Conservation (phyloP, 352 stramenopile species). For the Phytopythium oedochilum region DNA sequence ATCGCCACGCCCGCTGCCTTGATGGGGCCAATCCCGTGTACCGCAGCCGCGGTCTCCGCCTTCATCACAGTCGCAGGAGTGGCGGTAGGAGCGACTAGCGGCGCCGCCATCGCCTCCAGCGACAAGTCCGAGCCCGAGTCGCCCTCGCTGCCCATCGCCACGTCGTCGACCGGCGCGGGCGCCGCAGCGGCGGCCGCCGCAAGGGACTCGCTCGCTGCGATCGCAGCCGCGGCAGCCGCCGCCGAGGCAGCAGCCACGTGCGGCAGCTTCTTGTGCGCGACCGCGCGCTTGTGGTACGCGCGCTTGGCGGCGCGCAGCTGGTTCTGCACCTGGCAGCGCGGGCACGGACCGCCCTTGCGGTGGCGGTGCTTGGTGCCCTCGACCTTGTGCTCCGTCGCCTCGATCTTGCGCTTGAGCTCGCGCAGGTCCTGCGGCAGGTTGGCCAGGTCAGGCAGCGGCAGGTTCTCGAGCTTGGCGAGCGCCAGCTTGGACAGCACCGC, state of each 20-base stretch:
- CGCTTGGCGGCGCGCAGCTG: conserved; percentile 75
- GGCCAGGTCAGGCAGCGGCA: conserved; percentile 65
- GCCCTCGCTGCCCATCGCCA: background rate
- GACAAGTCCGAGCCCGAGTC: background rate
- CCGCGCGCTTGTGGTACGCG: conserved; percentile 74
- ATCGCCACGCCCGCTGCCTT: too few relatives aligned
- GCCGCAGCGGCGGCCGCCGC: background rate
- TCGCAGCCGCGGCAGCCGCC: background rate
- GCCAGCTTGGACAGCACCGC: conserved; percentile 56
- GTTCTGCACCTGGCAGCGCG: conserved; percentile 80
- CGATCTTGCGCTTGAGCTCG: conserved; percentile 83
- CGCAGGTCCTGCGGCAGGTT: conserved; percentile 78
- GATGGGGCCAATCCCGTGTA: too few relatives aligned
- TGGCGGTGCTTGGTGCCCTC: conserved; percentile 86
- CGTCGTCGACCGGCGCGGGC: background rate
- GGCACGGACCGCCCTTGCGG: conserved; percentile 76
- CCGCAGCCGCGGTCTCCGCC: too few relatives aligned
- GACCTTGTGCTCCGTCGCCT: conserved; percentile 79
- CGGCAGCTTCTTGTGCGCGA: conserved; percentile 79
- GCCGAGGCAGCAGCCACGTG: conserved; percentile 27
- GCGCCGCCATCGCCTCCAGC: background rate
- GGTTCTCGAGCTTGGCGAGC: conserved; percentile 60
- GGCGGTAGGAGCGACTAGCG: background rate
- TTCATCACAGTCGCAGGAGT: background rate
- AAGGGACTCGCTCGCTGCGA: conserved; percentile 4